These are phyloP conservation scores for Saccharomycopsis hybrid DNA, from an alignment of 1,139 yeast genomes.

Conservation along the genomic window DNA sequence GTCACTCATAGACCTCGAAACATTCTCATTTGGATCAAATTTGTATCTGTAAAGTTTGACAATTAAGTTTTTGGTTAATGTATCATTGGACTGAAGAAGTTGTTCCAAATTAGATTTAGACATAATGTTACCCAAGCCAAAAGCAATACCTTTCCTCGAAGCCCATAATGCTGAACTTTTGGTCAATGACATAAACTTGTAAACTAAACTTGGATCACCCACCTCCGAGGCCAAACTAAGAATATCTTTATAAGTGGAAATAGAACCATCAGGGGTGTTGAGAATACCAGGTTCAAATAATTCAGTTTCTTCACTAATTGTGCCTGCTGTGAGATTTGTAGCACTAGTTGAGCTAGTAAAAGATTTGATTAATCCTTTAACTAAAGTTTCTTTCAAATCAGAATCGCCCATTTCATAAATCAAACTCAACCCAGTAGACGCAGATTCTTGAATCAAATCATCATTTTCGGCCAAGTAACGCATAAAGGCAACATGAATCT, in stretches of 20 bases:
- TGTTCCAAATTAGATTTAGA: constrained; percentile 71
- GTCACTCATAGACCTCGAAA: constrained; percentile 76
- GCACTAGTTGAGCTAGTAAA: constrained; percentile 68
- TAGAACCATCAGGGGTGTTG: constrained; percentile 77
- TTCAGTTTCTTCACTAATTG: constrained; percentile 73
- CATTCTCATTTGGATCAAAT: constrained; percentile 76
- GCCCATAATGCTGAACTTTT: constrained; percentile 88
- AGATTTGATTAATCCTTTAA: constrained; percentile 67
- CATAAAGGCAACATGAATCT: constrained; percentile 69
- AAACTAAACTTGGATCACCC: constrained; percentile 91
- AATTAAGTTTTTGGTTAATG: constrained; percentile 53
- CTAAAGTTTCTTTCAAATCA: constrained; percentile 64
- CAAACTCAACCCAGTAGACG: constrained; percentile 80
- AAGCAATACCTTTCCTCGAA: constrained; percentile 88
- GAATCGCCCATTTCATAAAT: constrained; percentile 72
- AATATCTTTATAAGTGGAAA: constrained; percentile 84
- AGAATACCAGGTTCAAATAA: constrained; percentile 78
- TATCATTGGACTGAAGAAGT: constrained; percentile 47
- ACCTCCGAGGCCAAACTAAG: constrained; percentile 83
- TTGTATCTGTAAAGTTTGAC: constrained; percentile 81
- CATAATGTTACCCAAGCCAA: constrained; percentile 81
- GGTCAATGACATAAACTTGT: constrained; percentile 90
- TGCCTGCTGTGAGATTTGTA: constrained; percentile 51
- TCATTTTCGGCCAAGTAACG: constrained; percentile 71
- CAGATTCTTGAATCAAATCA: constrained; percentile 84